A percentile compares a stretch with the other conserved stretches of the same genome.
Conservation (phyloP, 768 basidiomycete species). For the Terana coerulea region DNA sequence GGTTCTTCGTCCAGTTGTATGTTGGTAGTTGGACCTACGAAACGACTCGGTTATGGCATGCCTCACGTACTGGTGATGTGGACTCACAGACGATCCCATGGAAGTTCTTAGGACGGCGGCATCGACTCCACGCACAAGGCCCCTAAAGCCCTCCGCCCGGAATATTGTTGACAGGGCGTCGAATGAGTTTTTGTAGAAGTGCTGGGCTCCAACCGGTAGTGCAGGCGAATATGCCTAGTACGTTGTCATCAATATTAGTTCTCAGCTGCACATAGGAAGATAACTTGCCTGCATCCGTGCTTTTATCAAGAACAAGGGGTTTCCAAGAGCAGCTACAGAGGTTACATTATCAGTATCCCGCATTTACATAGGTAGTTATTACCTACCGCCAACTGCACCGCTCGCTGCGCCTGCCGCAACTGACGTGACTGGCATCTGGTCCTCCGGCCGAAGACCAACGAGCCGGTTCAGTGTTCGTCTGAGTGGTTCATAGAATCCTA, state of each 20-base stretch:
- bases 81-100: slow-evolving; percentile 81
- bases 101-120: slow-evolving; percentile 91
- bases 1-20: slow-evolving; percentile 90
- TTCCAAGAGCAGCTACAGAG: slow-evolving; percentile 65
- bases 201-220: slow-evolving; percentile 92
- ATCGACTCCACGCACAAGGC: slow-evolving; percentile 87
- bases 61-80: not conserved
- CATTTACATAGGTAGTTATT: not conserved
- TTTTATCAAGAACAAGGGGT: slow-evolving; percentile 93
- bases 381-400: slow-evolving; percentile 84
- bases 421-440: slow-evolving; percentile 73
- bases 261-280: not conserved
- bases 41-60: not conserved
- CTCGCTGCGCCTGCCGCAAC: slow-evolving; percentile 84
- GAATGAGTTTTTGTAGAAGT: slow-evolving; percentile 67
- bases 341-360: not conserved
- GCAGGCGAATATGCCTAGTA: slow-evolving; percentile 90
- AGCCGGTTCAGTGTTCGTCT: slow-evolving; percentile 64
- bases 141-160: slow-evolving; percentile 69
- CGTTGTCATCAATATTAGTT: not conserved
- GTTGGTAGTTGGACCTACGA: slow-evolving; percentile 89
- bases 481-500: slow-evolving; percentile 96
- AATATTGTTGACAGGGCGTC: slow-evolving; percentile 75
- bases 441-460: slow-evolving; percentile 58
- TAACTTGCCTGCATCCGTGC: slow-evolving; percentile 86